Evolutionary conservation across 139 green algal species (phyloP).

Genomic region (Chlorella vulgaris): DNA sequence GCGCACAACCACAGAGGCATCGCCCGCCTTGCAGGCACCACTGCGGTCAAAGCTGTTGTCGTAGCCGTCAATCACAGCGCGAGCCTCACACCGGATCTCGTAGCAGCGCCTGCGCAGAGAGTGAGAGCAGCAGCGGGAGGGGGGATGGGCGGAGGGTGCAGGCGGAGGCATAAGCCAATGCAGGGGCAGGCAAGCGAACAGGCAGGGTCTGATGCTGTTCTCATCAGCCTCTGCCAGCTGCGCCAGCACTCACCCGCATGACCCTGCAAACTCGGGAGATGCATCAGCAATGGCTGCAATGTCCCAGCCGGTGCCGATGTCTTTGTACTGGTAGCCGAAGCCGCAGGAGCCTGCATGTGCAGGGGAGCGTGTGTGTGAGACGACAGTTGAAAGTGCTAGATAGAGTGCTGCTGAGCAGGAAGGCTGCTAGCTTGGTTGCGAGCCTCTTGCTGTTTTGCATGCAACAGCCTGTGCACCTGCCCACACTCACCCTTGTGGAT

Average conservation of each 20-base stretch:
- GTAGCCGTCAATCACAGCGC: constrained; percentile 30
- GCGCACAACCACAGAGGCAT: constrained; percentile 27
- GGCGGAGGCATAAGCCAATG: not conserved
- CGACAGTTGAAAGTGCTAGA: not conserved
- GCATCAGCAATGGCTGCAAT: constrained; percentile 31
- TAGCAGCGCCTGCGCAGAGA: constrained; percentile 38
- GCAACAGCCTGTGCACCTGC: not conserved
- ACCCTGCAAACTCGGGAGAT: constrained; percentile 31
- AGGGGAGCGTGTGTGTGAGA: not conserved
- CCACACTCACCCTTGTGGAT: constrained; percentile 22
- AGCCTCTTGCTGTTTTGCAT: not conserved
- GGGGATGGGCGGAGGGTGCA: not conserved
- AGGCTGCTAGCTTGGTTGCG: too few relatives aligned
- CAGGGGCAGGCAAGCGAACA: not conserved
- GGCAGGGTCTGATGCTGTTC: too few relatives aligned
- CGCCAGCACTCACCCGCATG: constrained; percentile 32
- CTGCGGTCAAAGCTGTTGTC: constrained; percentile 20
- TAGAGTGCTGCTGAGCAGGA: not conserved
- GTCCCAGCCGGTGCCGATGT: constrained; percentile 30
- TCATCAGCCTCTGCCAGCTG: too few relatives aligned
- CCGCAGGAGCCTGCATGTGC: constrained; percentile 12
- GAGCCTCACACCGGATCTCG: constrained; percentile 34
- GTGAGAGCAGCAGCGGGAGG: not conserved
- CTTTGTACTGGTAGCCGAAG: constrained; percentile 26
- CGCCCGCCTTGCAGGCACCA: not conserved